A percentile compares a stretch with the other conserved stretches of the same genome.
Evolutionary conservation across 805 yeast species (phyloP).

Genomic region (Wickerhamomyces bisporus): DNA sequence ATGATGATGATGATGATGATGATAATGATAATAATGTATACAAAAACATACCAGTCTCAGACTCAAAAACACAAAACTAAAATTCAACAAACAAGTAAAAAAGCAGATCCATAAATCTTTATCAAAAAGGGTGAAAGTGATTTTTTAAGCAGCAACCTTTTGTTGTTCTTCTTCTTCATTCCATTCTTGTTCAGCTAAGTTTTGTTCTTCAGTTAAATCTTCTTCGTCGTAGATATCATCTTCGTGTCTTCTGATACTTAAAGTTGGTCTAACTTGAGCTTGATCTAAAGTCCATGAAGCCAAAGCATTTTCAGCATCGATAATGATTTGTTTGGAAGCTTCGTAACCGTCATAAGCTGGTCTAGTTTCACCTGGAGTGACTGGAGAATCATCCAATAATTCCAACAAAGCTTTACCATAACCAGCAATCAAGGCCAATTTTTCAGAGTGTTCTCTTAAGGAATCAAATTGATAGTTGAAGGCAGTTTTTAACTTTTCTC

Average conservation of each 20-base stretch:
- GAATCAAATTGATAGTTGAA: slow-evolving; percentile 83
- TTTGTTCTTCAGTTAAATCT: slow-evolving; percentile 43
- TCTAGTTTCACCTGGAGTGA: slow-evolving; percentile 90
- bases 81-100: background rate
- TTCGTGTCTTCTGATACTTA: slow-evolving; percentile 57
- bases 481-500: slow-evolving; percentile 82
- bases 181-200: slow-evolving; percentile 49
- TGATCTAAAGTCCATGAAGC: slow-evolving; percentile 81
- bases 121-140: no score
- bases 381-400: slow-evolving; percentile 78
- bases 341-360: slow-evolving; percentile 86
- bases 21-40: slow-evolving; percentile 1
- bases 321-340: slow-evolving; percentile 81
- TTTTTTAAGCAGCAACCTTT: slow-evolving; percentile 19
- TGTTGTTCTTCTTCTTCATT: slow-evolving; percentile 34
- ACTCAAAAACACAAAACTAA: background rate
- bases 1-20: background rate
- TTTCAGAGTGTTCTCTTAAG: slow-evolving; percentile 79
- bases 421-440: slow-evolving; percentile 80
- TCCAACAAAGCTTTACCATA: slow-evolving; percentile 85
- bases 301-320: slow-evolving; percentile 79
- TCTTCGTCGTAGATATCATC: slow-evolving; percentile 48
- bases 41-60: background rate
- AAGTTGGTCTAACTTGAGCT: slow-evolving; percentile 78
- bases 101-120: no score